phyloP scores from a whole-genome alignment of 2,329 filamentous ascomycete species.

The Colletotrichum camelliae region DNA sequence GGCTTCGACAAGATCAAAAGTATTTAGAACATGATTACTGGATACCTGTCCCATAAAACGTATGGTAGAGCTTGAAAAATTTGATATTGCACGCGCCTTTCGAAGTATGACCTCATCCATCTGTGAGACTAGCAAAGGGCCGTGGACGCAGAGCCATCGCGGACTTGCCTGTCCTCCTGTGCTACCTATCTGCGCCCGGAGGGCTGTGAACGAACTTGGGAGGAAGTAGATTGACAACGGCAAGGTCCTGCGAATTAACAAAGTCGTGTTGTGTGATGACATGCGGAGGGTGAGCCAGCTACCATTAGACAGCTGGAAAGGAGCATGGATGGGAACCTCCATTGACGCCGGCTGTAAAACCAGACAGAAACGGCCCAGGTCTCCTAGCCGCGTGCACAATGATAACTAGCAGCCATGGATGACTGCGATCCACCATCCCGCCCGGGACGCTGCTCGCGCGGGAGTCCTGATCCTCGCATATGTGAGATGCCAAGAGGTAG shows the following conservation, averaged over 20 bases:
- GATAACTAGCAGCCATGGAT: not conserved
- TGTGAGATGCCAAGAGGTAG: not conserved
- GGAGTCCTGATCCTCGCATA: not conserved
- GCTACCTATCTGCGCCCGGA: not conserved
- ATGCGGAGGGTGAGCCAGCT: not conserved
- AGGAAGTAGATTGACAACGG: not conserved
- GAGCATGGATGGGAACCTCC: too few relatives aligned
- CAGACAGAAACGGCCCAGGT: too few relatives aligned
- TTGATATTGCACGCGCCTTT: not conserved
- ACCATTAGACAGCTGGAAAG: not conserved
- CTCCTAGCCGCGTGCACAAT: fast-evolving
- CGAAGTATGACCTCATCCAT: not conserved
- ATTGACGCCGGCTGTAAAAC: too few relatives aligned
- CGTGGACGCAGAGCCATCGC: not conserved
- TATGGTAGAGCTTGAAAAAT: not conserved
- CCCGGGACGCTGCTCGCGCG: not conserved
- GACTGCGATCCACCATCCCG: not conserved
- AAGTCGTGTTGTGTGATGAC: not conserved
- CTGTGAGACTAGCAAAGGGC: not conserved
- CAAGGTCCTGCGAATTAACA: not conserved
- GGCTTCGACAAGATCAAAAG: not conserved
- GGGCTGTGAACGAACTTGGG: not conserved
- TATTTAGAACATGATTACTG: not conserved
- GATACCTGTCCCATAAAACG: not conserved
- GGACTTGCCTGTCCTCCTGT: not conserved